Evolutionary conservation across 176 grass and related monocot genomes (phyloP), one percentile per base, ranked within the genome.

Genomic region (Rhynchospora breviuscula): DNA sequence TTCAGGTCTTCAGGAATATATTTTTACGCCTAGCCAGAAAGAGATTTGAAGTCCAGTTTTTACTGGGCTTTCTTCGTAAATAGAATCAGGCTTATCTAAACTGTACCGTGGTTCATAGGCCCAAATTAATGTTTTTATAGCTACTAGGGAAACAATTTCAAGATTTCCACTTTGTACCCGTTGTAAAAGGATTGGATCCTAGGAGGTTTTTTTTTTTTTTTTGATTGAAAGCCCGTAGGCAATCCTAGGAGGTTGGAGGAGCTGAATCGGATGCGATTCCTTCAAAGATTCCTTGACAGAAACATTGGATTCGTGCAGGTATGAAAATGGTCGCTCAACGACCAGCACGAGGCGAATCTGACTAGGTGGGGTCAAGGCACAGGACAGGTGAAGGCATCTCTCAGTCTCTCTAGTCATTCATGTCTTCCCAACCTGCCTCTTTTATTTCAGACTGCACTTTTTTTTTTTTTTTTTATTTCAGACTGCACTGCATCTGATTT

Each of bases 321-420:
- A 7, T 14, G 66, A 48, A 48, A 18, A 11, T 72, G 8, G 44
- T 47, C 18, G 64, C 64, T 5, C 3, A 71, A 71, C 43, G 67
- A 71, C 6, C 67, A 47, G 46, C 45, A 74, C 45, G n/a, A 74
- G 70, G 40, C 10, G 13, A 46, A 70, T 68, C 40, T 70, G 46
- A 18, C 65, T 43, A 0, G 63, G 23, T 65, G 63, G 63, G 49
- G 5, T 10, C 63, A 14, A 12, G 21, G 11, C 25, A 65, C 63
- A 33, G 12, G 5, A 68, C 14, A 68, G 33, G 40, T 70, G 18
- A 19, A 46, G 67, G 67, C 67, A 75, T 75, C 71, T 26, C 69
- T 49, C 44, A 49, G n/a, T 46, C 69, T 11, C 69, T 73, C 69
- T 49, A 73, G 69, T 73, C 69, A 73, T 48, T 73, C 71, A 75